Conservation (phyloP, 2,329 filamentous ascomycete genomes). For the Beauveria scarabaeidicola region DNA sequence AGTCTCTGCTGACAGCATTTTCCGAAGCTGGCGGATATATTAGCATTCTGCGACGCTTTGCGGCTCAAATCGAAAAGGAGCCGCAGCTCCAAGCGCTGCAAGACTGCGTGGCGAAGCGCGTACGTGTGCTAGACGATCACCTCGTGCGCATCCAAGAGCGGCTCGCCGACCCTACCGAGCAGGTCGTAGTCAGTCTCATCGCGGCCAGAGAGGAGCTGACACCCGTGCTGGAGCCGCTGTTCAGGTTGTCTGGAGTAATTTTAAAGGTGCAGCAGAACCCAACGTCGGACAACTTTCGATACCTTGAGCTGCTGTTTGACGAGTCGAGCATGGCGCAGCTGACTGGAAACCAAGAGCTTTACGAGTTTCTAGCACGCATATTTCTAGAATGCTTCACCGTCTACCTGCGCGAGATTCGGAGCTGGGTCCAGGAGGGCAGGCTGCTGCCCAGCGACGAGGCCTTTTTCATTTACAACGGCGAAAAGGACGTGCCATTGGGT, state of each 20-base stretch:
- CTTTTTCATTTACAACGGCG: slow-evolving; percentile 64
- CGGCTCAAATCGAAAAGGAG: slow-evolving; percentile 34
- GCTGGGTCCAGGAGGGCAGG: slow-evolving; percentile 78
- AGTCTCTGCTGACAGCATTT: slow-evolving; percentile 37
- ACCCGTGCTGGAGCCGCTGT: slow-evolving; percentile 44
- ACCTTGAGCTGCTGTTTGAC: slow-evolving; percentile 71
- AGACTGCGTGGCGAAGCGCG: slow-evolving; percentile 47
- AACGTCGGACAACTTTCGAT: slow-evolving; percentile 53
- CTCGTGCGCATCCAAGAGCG: slow-evolving; percentile 52
- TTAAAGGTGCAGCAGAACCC: slow-evolving; percentile 43
- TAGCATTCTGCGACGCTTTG: slow-evolving; percentile 36
- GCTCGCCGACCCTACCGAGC: slow-evolving; percentile 45
- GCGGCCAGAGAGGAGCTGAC: slow-evolving; percentile 51
- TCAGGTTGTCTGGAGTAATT: slow-evolving; percentile 54
- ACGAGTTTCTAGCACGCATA: slow-evolving; percentile 54
- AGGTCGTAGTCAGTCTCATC: slow-evolving; percentile 58
- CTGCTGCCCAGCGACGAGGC: slow-evolving; percentile 56
- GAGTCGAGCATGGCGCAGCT: slow-evolving; percentile 62
- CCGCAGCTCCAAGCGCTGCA: slow-evolving; percentile 65
- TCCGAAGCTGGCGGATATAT: slow-evolving; percentile 40
- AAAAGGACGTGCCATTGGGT: slow-evolving; percentile 47
- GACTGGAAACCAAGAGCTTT: slow-evolving; percentile 53
- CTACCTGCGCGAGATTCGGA: slow-evolving; percentile 69
- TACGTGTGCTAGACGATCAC: slow-evolving; percentile 49
- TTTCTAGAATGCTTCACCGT: slow-evolving; percentile 77